Percentiles rank a stretch among this genome's conserved stretches.
Evolutionary conservation across 306 rosid genomes (phyloP).

Genomic region (Luffa acutangula): DNA sequence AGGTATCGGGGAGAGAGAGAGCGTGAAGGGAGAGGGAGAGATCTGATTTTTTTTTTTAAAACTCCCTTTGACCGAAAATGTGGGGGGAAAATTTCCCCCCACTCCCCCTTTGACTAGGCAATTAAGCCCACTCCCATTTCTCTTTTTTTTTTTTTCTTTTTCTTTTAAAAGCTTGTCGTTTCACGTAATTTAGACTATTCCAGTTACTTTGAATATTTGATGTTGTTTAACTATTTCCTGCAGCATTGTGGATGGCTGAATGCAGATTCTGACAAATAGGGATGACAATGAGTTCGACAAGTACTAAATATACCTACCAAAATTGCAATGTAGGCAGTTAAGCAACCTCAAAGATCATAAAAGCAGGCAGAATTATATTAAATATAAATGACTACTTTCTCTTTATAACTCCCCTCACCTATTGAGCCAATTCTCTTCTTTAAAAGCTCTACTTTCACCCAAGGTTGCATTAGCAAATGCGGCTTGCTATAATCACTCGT

Average conservation of each 20-base stretch:
- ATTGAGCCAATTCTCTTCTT: conserved; percentile 89
- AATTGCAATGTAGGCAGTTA: conserved; percentile 12
- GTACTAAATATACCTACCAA: conserved; percentile 67
- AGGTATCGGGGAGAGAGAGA: too few relatives aligned
- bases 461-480: conserved; percentile 51
- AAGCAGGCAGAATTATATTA: conserved; percentile 1
- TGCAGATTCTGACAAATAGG: conserved; percentile 66
- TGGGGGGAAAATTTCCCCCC: too few relatives aligned
- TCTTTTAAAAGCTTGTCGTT: too few relatives aligned
- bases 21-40: too few relatives aligned
- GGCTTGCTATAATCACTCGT: conserved; percentile 60
- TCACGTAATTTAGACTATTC: too few relatives aligned
- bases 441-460: conserved; percentile 41
- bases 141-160: too few relatives aligned
- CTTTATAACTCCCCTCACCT: conserved; percentile 30
- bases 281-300: conserved; percentile 67
- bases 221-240: conserved; percentile 31
- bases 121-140: too few relatives aligned
- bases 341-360: conserved; percentile 10
- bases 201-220: too few relatives aligned
- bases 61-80: too few relatives aligned
- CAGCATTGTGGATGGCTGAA: conserved; percentile 32
- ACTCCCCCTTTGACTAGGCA: too few relatives aligned
- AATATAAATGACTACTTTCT: neutral
- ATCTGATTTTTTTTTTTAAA: too few relatives aligned